These are phyloP conservation scores for Passalora sequoiae DNA, from an alignment of 2,329 filamentous ascomycete species.

Conservation along the genomic window DNA sequence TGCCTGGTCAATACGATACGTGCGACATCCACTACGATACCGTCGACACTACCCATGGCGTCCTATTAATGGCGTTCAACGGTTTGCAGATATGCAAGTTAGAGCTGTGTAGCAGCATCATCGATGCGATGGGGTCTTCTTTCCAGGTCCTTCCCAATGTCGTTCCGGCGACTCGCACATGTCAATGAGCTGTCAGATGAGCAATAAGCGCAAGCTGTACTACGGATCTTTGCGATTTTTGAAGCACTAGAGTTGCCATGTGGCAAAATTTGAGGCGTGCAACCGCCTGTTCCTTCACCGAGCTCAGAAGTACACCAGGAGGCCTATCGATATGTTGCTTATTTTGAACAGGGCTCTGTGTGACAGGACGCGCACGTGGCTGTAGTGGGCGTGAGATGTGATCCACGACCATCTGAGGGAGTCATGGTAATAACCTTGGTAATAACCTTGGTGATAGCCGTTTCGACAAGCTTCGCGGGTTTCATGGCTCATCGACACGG, in stretches of 20 bases:
- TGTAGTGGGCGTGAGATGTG: no score
- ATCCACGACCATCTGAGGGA: no score
- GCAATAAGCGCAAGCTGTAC: background rate
- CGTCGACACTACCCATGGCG: constrained; percentile 8
- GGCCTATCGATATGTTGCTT: no score
- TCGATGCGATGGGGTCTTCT: constrained; percentile 10
- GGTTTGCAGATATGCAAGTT: constrained; percentile 11
- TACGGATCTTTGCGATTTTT: constrained; percentile 6
- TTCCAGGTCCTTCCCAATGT: constrained; percentile 6
- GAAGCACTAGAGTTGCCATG: constrained; percentile 10
- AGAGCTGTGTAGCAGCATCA: constrained; percentile 5
- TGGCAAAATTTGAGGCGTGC: constrained; percentile 1
- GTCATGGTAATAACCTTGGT: no score
- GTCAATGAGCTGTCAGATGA: constrained; percentile 1
- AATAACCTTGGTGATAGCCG: no score
- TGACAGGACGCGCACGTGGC: no score
- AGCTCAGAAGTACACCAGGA: no score
- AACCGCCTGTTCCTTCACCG: no score
- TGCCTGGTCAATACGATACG: background rate
- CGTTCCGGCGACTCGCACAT: background rate
- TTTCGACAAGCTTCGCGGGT: no score
- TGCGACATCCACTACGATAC: constrained; percentile 9
- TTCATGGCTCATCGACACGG: no score
- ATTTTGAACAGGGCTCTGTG: no score
- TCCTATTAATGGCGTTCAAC: constrained; percentile 13